Evolutionary conservation across 306 rosid genomes (phyloP).

Genomic region (Castanea mollissima): DNA sequence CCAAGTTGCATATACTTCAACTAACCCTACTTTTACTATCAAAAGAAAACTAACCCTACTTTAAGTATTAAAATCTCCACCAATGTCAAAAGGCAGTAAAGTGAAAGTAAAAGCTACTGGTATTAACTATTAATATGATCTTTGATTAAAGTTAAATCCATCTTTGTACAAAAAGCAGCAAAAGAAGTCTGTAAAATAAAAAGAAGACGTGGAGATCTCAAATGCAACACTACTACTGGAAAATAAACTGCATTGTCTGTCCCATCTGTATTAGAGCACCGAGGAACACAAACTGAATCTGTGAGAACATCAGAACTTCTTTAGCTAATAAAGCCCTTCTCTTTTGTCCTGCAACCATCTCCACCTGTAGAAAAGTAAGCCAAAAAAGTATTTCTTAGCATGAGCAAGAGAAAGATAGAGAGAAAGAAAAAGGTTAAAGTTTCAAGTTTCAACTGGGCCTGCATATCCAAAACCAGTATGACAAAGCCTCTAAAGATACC

Average conservation of each 20-base stretch:
- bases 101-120: slow-evolving; percentile 7
- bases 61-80: slow-evolving; percentile 15
- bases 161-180: slow-evolving; percentile 41
- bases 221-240: not conserved
- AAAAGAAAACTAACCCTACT: not conserved
- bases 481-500: not conserved
- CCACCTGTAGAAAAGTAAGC: slow-evolving; percentile 57
- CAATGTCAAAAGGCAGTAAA: slow-evolving; percentile 15
- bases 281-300: slow-evolving; percentile 12
- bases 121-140: not conserved
- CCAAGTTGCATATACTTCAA: slow-evolving; percentile 9
- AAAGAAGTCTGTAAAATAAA: slow-evolving; percentile 11
- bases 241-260: slow-evolving; percentile 22
- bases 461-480: not conserved
- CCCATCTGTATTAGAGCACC: slow-evolving; percentile 20
- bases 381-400: not conserved
- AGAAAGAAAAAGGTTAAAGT: not conserved
- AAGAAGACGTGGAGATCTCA: slow-evolving; percentile 26
- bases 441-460: not conserved
- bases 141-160: slow-evolving; percentile 35
- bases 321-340: slow-evolving; percentile 73
- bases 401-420: not conserved
- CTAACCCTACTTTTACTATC: too few species aligned
- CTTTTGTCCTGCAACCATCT: slow-evolving; percentile 82
- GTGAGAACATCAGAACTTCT: slow-evolving; percentile 20